Evolutionary conservation across 2,329 filamentous ascomycete genomes (phyloP).

Genomic region (Exophiala phaeomuriformis): DNA sequence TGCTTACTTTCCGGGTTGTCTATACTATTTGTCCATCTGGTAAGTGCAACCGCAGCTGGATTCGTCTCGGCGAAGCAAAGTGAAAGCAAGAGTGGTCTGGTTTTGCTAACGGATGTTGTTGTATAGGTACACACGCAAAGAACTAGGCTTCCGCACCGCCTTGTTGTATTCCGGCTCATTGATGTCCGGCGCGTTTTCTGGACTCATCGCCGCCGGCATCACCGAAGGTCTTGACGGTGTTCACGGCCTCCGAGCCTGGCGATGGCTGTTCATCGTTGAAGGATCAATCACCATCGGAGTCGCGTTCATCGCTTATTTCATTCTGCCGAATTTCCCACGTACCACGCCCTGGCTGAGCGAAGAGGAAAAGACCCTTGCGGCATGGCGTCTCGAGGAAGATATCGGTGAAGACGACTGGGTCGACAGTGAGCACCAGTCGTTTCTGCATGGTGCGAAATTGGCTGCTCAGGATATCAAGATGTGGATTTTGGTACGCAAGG

Average conservation of each 20-base stretch:
- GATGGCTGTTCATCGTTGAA: constrained; percentile 55
- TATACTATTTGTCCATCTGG: constrained; percentile 37
- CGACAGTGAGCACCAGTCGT: constrained; percentile 45
- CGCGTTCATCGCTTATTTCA: constrained; percentile 35
- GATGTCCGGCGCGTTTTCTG: constrained; percentile 65
- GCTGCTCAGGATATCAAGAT: constrained; percentile 55
- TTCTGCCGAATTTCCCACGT: constrained; percentile 62
- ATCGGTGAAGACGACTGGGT: constrained; percentile 59
- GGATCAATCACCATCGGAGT: constrained; percentile 43
- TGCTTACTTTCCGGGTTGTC: constrained; percentile 53
- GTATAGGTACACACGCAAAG: constrained; percentile 35
- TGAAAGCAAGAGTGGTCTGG: no score
- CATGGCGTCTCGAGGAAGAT: constrained; percentile 57
- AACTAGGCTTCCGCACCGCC: constrained; percentile 40
- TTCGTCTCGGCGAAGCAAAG: not conserved
- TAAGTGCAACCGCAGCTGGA: constrained; percentile 24
- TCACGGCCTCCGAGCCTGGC: constrained; percentile 49
- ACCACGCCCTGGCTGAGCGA: constrained; percentile 54
- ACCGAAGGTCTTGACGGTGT: constrained; percentile 52
- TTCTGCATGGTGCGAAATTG: constrained; percentile 38
- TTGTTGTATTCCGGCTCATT: constrained; percentile 48
- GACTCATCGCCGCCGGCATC: constrained; percentile 58
- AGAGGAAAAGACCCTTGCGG: constrained; percentile 51
- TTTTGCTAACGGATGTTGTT: constrained; percentile 25
- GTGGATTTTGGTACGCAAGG: constrained; percentile 46